A percentile compares a stretch with the other conserved stretches of the same genome.
These are phyloP conservation scores for Termitomyces sp. DNA, from an alignment of 768 basidiomycete species.

Conservation along the genomic window DNA sequence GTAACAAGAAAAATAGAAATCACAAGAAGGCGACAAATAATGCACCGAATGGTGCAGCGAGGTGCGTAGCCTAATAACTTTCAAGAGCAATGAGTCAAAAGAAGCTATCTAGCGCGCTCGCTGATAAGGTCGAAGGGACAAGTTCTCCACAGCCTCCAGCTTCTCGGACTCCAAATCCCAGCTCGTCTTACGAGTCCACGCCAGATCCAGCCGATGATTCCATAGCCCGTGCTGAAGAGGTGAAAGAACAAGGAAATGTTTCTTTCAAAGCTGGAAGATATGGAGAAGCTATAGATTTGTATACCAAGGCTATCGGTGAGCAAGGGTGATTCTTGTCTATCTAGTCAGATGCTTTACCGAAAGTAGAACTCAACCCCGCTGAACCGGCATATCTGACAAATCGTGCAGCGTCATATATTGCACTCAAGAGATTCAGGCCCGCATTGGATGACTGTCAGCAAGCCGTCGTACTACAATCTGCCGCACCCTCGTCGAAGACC, in stretches of 20 bases:
- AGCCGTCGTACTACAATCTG: conserved; percentile 60
- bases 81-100: not conserved
- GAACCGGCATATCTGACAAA: conserved; percentile 82
- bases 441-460: conserved; percentile 79
- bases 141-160: conserved; percentile 12
- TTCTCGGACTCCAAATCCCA: conserved; percentile 6
- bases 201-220: conserved; percentile 27
- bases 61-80: conserved; percentile 1
- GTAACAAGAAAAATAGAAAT: conserved; percentile 17
- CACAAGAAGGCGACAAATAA: conserved; percentile 15
- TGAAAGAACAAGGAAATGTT: conserved; percentile 72
- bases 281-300: conserved; percentile 63
- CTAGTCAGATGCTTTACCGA: not conserved
- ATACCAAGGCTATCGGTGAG: conserved; percentile 69
- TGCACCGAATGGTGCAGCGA: conserved; percentile 5
- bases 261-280: conserved; percentile 66
- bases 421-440: conserved; percentile 64
- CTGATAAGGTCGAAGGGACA: conserved; percentile 9
- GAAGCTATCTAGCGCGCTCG: not conserved
- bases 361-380: conserved; percentile 47
- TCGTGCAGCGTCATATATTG: conserved; percentile 83
- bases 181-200: conserved; percentile 15
- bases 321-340: not conserved
- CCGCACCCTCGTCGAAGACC: conserved; percentile 64
- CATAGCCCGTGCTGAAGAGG: conserved; percentile 46